Evolutionary conservation across 2,329 filamentous ascomycete genomes (phyloP).

Genomic region (Fusarium brachygibbosum): DNA sequence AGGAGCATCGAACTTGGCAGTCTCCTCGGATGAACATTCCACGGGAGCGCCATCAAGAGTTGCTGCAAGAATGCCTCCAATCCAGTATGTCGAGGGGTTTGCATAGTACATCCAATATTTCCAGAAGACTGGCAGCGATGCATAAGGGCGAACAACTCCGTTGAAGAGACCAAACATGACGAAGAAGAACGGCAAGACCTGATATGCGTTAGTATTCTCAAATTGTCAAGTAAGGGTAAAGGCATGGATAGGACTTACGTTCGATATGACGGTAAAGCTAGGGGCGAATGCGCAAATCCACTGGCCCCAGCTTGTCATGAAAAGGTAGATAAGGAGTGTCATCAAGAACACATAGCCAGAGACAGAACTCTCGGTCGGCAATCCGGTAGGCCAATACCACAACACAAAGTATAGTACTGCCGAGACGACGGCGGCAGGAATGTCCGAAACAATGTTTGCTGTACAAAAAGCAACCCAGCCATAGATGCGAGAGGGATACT

Average conservation of each 20-base stretch:
- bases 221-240: neutral
- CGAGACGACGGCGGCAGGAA: slow-evolving; percentile 76
- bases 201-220: slow-evolving; percentile 45
- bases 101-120: slow-evolving; percentile 45
- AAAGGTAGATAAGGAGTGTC: slow-evolving; percentile 82
- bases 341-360: slow-evolving; percentile 85
- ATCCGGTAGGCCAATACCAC: slow-evolving; percentile 82
- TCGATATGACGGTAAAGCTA: slow-evolving; percentile 82
- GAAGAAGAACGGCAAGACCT: slow-evolving; percentile 82
- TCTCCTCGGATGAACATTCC: slow-evolving; percentile 57
- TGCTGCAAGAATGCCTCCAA: slow-evolving; percentile 40
- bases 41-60: slow-evolving; percentile 50
- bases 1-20: slow-evolving; percentile 69
- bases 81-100: slow-evolving; percentile 44
- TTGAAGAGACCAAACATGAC: slow-evolving; percentile 83
- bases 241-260: slow-evolving; percentile 57
- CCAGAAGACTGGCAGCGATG: slow-evolving; percentile 75
- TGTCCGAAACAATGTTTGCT: slow-evolving; percentile 78
- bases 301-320: slow-evolving; percentile 81
- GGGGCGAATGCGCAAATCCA: slow-evolving; percentile 89
- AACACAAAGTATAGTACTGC: slow-evolving; percentile 77
- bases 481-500: slow-evolving; percentile 81
- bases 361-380: slow-evolving; percentile 73
- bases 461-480: slow-evolving; percentile 83
- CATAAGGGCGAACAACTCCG: slow-evolving; percentile 79